Conservation (phyloP, 345 rosid species). For the Hypericum perforatum region DNA sequence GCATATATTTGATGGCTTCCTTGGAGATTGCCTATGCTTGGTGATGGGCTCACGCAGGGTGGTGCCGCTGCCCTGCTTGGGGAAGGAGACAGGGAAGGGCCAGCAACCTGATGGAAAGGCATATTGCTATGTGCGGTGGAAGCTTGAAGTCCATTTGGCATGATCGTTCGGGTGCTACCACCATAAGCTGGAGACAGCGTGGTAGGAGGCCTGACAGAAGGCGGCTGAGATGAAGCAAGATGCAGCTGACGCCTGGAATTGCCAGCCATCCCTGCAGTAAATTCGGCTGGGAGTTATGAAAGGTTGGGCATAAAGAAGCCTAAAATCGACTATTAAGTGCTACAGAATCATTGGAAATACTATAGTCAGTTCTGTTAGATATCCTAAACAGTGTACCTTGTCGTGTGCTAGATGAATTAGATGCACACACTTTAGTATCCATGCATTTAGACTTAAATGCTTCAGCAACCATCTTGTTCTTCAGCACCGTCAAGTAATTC, state of each 20-base stretch:
- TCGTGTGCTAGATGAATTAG: slow-evolving; percentile 14
- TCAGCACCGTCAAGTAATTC: slow-evolving; percentile 25
- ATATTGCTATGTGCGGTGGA: no score
- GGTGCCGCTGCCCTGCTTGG: no score
- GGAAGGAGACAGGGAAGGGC: no score
- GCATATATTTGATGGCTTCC: no score
- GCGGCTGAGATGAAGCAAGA: slow-evolving; percentile 22
- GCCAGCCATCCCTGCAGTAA: slow-evolving; percentile 26
- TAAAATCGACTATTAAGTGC: background rate
- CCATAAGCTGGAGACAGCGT: slow-evolving; percentile 17
- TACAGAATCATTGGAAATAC: background rate
- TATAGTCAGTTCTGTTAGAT: background rate
- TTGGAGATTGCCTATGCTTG: no score
- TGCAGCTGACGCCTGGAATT: slow-evolving; percentile 28
- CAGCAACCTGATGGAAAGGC: no score
- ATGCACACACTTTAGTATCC: slow-evolving; percentile 17
- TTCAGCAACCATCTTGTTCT: slow-evolving; percentile 50
- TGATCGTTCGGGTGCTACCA: slow-evolving; percentile 5
- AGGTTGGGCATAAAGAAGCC: background rate
- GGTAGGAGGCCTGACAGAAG: slow-evolving; percentile 17
- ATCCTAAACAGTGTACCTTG: slow-evolving; percentile 26
- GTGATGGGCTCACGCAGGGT: no score
- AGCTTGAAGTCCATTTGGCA: background rate
- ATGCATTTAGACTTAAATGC: slow-evolving; percentile 44
- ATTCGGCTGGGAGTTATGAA: background rate